Conservation (phyloP, 768 basidiomycete genomes). For the Strobilomyces echinocephalus region DNA sequence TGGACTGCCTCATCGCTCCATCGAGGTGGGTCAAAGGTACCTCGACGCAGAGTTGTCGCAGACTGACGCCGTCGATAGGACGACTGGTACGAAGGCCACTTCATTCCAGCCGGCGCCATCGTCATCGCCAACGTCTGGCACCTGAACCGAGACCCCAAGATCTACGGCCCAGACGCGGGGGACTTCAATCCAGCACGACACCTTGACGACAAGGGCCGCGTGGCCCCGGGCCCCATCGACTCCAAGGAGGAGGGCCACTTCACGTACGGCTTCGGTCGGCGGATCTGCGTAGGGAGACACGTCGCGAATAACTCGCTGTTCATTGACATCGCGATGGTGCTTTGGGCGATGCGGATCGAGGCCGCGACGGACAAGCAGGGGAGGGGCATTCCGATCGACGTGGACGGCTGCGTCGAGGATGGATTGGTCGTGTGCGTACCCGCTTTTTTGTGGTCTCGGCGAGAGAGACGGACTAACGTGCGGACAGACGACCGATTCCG, state of each 20-base stretch:
- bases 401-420: conserved; percentile 6
- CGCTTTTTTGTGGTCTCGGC: neutral
- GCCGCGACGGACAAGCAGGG: conserved; percentile 3
- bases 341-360: conserved; percentile 24
- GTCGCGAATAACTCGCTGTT: conserved; percentile 34
- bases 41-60: neutral
- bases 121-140: conserved; percentile 13
- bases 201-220: neutral
- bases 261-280: conserved; percentile 6
- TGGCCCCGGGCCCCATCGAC: neutral
- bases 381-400: conserved; percentile 2
- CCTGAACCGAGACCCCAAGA: conserved; percentile 35
- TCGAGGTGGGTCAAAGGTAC: neutral
- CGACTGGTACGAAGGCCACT: conserved; percentile 21
- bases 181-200: conserved; percentile 37
- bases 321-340: conserved; percentile 29
- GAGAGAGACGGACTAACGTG: neutral
- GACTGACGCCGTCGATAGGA: conserved; percentile 10
- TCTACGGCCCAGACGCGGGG: conserved; percentile 45
- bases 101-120: conserved; percentile 20
- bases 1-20: conserved; percentile 5
- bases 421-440: conserved; percentile 6
- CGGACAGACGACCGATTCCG: conserved; percentile 1
- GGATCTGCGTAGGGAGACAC: conserved; percentile 32
- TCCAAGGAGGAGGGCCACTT: conserved; percentile 17